phyloP scores from a whole-genome alignment of 305 asterid species.

The Fraxinus greggii region DNA sequence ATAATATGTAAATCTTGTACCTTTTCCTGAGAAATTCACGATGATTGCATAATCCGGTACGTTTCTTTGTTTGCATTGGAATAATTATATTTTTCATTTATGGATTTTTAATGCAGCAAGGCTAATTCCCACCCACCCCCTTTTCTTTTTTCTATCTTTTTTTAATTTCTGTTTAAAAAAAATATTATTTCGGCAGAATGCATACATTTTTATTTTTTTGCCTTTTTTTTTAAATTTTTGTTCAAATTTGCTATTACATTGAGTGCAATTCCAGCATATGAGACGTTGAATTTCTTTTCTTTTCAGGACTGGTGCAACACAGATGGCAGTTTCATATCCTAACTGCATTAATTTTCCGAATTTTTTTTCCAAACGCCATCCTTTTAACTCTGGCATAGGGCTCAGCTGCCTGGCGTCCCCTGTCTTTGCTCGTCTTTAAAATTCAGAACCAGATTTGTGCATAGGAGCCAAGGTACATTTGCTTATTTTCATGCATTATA shows the following conservation, averaged over 20 bases:
- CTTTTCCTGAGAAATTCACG: background rate
- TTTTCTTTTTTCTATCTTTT: too few species aligned
- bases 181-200: too few species aligned
- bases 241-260: background rate
- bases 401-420: constrained; percentile 24
- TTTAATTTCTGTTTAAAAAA: too few species aligned
- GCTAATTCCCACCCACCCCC: too few species aligned
- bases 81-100: background rate
- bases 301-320: constrained; percentile 4
- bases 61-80: background rate
- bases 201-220: too few species aligned
- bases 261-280: background rate
- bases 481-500: background rate
- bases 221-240: background rate
- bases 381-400: constrained; percentile 15
- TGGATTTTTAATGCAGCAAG: background rate
- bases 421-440: constrained; percentile 32
- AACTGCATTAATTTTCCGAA: constrained; percentile 38
- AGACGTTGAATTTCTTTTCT: background rate
- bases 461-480: constrained; percentile 45
- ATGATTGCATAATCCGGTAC: background rate
- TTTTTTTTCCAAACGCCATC: constrained; percentile 20
- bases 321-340: constrained; percentile 38
- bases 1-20: background rate
- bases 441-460: constrained; percentile 27